phyloP scores from a whole-genome alignment of 768 basidiomycete species.

The Lanmaoa pseudosensibilis region DNA sequence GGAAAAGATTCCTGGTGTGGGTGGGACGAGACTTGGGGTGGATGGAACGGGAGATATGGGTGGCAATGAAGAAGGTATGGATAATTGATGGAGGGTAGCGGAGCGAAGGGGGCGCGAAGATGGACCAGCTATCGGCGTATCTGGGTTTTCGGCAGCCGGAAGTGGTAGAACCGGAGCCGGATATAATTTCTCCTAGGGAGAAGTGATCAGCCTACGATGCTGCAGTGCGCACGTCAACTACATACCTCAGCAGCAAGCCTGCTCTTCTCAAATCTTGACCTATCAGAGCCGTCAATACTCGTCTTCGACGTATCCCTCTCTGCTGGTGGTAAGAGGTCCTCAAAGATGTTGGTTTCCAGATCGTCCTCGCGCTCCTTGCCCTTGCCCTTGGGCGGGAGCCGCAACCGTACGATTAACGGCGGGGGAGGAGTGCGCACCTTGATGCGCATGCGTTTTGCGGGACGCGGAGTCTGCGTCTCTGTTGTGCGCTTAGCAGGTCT shows the following conservation, averaged over 20 bases:
- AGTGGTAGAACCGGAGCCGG: constrained; percentile 41
- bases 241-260: constrained; percentile 73
- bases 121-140: constrained; percentile 50
- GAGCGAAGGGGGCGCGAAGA: constrained; percentile 67
- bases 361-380: constrained; percentile 71
- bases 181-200: constrained; percentile 48
- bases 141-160: constrained; percentile 33
- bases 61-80: constrained; percentile 31
- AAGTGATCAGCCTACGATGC: constrained; percentile 6
- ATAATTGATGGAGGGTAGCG: constrained; percentile 41
- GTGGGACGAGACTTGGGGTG: constrained; percentile 34
- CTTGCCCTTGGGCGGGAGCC: constrained; percentile 61
- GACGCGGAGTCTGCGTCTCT: constrained; percentile 29
- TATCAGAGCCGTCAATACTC: constrained; percentile 57
- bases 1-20: constrained; percentile 37
- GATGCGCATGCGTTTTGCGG: constrained; percentile 48
- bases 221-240: background rate
- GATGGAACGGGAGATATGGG: constrained; percentile 39
- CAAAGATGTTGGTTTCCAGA: constrained; percentile 65
- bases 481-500: constrained; percentile 27
- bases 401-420: constrained; percentile 50
- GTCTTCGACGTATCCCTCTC: constrained; percentile 79
- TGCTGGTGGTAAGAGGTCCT: constrained; percentile 67
- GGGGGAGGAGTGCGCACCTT: constrained; percentile 37
- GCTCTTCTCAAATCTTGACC: constrained; percentile 70